Conservation (phyloP, 345 rosid genomes). For the Nephelium lappaceum region DNA sequence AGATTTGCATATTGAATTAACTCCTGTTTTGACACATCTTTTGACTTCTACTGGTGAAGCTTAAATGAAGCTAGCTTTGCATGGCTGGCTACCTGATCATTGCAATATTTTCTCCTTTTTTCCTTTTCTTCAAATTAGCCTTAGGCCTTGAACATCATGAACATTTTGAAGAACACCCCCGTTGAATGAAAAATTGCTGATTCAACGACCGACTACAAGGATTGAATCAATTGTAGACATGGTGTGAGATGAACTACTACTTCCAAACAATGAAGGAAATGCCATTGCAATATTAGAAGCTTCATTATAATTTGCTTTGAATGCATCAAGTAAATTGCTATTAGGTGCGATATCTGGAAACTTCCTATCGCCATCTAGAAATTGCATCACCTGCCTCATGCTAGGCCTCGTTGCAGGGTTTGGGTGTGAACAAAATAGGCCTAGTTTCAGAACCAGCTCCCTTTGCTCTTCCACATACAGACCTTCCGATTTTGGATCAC, state of each 20-base stretch:
- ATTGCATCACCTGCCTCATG: slow-evolving; percentile 39
- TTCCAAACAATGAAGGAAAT: neutral
- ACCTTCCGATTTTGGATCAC: slow-evolving; percentile 35
- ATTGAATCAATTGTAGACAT: slow-evolving; percentile 26
- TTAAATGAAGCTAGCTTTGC: too few species aligned
- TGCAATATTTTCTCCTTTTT: too few species aligned
- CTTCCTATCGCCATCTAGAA: slow-evolving; percentile 30
- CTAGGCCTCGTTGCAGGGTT: slow-evolving; percentile 32
- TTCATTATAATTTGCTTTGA: neutral
- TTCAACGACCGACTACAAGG: slow-evolving; percentile 27
- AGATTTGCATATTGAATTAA: too few species aligned
- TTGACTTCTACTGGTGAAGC: too few species aligned
- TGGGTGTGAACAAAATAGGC: slow-evolving; percentile 36
- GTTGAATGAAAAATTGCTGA: neutral
- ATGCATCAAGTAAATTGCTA: neutral
- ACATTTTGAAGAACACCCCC: too few species aligned
- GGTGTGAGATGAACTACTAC: slow-evolving; percentile 18
- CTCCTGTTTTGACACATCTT: too few species aligned
- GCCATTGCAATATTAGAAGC: neutral
- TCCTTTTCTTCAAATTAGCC: too few species aligned
- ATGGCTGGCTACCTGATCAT: too few species aligned
- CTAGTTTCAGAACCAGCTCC: slow-evolving; percentile 36
- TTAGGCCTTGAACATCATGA: too few species aligned
- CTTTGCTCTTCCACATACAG: slow-evolving; percentile 37
- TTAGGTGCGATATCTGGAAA: slow-evolving; percentile 18